Percentiles rank a stretch among this genome's conserved stretches.
These are phyloP conservation scores for Moesziomyces antarcticus DNA, from an alignment of 1,284 basidiomycete species.

Conservation along the genomic window DNA sequence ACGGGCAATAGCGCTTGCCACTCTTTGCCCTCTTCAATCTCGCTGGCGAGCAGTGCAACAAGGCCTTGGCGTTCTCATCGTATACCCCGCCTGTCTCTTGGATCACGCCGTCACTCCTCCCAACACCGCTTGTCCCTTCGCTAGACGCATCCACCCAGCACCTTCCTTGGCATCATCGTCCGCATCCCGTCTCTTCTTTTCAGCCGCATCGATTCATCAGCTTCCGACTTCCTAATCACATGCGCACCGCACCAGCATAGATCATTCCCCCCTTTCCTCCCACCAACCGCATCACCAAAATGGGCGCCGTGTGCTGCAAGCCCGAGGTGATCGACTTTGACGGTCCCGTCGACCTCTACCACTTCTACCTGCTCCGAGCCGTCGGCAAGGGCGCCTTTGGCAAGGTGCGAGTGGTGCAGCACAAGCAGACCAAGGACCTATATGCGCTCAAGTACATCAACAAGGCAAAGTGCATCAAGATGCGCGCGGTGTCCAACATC, in stretches of 20 bases:
- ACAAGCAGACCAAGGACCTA: constrained; percentile 87
- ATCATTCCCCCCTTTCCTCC: background rate
- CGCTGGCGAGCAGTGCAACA: too few species aligned
- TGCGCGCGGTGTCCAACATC: constrained; percentile 96
- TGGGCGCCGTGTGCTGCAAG: constrained; percentile 86
- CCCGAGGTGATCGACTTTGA: constrained; percentile 95
- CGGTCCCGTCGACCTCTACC: constrained; percentile 94
- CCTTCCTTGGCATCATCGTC: too few species aligned
- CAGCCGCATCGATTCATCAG: too few species aligned
- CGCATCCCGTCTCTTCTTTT: too few species aligned
- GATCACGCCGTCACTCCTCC: too few species aligned
- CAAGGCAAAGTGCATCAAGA: constrained; percentile 94
- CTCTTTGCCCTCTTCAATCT: too few species aligned
- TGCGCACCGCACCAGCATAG: background rate
- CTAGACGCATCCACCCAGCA: too few species aligned
- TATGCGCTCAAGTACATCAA: constrained; percentile 99
- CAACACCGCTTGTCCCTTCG: too few species aligned
- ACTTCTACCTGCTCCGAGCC: constrained; percentile 90
- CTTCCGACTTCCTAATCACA: background rate
- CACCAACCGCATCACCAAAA: constrained; percentile 60
- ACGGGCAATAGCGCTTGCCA: too few species aligned
- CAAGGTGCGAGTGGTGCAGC: constrained; percentile 98
- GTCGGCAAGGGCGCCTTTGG: constrained; percentile 99
- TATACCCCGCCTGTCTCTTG: too few species aligned
- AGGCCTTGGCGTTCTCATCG: too few species aligned